Evolutionary conservation across 495 filamentous ascomycete species (phyloP), one percentile per base, ranked within the genome.

Genomic region (Aspergillus funiculosus): DNA sequence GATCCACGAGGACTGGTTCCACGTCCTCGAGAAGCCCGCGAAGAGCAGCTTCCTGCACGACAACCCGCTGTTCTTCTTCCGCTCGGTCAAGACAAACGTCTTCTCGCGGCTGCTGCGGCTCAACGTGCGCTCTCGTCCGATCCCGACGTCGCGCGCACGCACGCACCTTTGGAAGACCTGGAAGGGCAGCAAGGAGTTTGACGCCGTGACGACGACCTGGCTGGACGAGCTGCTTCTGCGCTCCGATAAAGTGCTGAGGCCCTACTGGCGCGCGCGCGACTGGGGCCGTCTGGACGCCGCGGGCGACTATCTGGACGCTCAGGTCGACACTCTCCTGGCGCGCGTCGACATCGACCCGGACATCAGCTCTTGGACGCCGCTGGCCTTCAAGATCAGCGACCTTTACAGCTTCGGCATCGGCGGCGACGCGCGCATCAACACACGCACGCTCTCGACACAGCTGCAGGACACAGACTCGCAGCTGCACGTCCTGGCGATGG

Each of bases 91-190:
- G 1, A 61, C 70, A 0, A 76, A 68, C 46, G 37, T 68, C 3
- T 26, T 77, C 5, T 62, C 67, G 0, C 68, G 73, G 10, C 46
- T 69, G 1, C 54, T 79, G 6, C 61, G 75, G 1, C 39, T 66
- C 18, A 76, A 72, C 25, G 68, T 66, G 28, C 72, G 71, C 47
- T 62, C 63, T 13, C 69, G 71, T 27, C 66, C 71, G 2, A 65
- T 78, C 0, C 78, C 79, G 0, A 81, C 78, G 4, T 77, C 76
- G 15, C 67, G 65, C 27, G 67, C 76, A 41, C 67, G 80, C 7
- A 79, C 79, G 0, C 60, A 79, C 51, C 68, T 83, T 13, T 83
- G 80, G 80, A 76, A 77, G 46, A 64, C 72, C 4, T 83, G 80
- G 80, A 80, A 80, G 48, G 69, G 69, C 9, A 63, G 66, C 6